A percentile compares a stretch with the other conserved stretches of the same genome.
phyloP scores from a whole-genome alignment of 352 stramenopile genomes.

The Albugo candida region DNA sequence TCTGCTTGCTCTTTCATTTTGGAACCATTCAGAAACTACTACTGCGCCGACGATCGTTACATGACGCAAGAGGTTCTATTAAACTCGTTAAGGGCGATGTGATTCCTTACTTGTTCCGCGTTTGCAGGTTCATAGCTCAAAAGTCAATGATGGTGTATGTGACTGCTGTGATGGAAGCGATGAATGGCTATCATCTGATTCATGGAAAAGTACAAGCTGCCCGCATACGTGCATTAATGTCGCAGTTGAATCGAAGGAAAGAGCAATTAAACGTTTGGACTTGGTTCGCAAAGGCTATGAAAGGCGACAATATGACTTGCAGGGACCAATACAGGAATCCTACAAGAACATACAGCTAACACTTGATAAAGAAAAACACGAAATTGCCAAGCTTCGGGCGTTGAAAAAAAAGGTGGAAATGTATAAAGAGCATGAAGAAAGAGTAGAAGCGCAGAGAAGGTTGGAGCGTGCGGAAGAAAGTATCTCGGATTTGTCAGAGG shows the following conservation, averaged over 20 bases:
- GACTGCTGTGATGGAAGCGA: slow-evolving; percentile 74
- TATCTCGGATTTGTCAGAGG: neutral
- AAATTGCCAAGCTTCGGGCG: slow-evolving; percentile 16
- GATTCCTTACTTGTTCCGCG: too few relatives aligned
- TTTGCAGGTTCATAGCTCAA: too few relatives aligned
- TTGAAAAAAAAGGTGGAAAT: slow-evolving; percentile 36
- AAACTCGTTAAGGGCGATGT: too few relatives aligned
- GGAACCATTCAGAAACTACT: slow-evolving; percentile 14
- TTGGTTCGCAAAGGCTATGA: slow-evolving; percentile 24
- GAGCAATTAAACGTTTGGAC: slow-evolving; percentile 17
- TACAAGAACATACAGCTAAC: slow-evolving; percentile 11
- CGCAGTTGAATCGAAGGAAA: slow-evolving; percentile 16
- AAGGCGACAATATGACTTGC: slow-evolving; percentile 22
- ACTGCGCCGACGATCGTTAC: too few relatives aligned
- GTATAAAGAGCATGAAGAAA: slow-evolving; percentile 45
- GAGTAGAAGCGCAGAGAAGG: slow-evolving; percentile 28
- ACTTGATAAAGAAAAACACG: slow-evolving; percentile 11
- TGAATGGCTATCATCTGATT: slow-evolving; percentile 15
- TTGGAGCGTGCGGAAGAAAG: neutral
- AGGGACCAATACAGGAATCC: slow-evolving; percentile 19
- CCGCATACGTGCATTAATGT: slow-evolving; percentile 24
- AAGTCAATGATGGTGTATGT: slow-evolving; percentile 60
- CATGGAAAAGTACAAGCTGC: slow-evolving; percentile 9
- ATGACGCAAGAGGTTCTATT: too few relatives aligned
- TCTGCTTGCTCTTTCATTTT: slow-evolving; percentile 53